Evolutionary conservation across 2,329 filamentous ascomycete genomes (phyloP).

Genomic region (Purpureocillium lavendulum): DNA sequence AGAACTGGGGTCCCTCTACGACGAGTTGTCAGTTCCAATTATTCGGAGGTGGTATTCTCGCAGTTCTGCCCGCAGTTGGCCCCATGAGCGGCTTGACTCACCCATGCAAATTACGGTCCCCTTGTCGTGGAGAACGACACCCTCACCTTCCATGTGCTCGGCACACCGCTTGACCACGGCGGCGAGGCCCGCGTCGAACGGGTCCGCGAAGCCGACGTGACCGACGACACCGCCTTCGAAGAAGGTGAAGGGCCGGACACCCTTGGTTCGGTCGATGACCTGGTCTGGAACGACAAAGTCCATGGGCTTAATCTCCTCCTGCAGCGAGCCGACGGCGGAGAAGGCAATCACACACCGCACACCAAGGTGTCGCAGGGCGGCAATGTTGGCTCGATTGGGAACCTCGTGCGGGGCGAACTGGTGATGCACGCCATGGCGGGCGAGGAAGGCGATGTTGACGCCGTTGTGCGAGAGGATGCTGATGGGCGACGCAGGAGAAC

Average conservation of each 20-base stretch:
- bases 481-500: constrained; percentile 65
- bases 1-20: constrained; percentile 93
- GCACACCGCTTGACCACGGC: constrained; percentile 73
- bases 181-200: constrained; percentile 75
- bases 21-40: constrained; percentile 1
- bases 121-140: constrained; percentile 73
- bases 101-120: constrained; percentile 90
- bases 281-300: constrained; percentile 97
- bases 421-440: constrained; percentile 84
- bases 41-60: too few relatives aligned
- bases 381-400: constrained; percentile 91
- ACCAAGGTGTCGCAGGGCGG: constrained; percentile 85
- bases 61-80: too few relatives aligned
- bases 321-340: constrained; percentile 85
- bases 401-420: constrained; percentile 90
- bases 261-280: constrained; percentile 95
- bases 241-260: constrained; percentile 88
- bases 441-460: constrained; percentile 82
- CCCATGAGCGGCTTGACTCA: constrained; percentile 32
- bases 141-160: constrained; percentile 67
- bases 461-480: constrained; percentile 81
- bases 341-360: constrained; percentile 91
- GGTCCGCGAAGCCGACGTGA: constrained; percentile 92
- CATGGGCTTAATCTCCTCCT: constrained; percentile 86
- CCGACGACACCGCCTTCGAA: constrained; percentile 88